A percentile compares a stretch with the other conserved stretches of the same genome.
These are phyloP conservation scores for Aspergillus spinulosporus DNA, from an alignment of 2,329 filamentous ascomycete species.

Conservation along the genomic window DNA sequence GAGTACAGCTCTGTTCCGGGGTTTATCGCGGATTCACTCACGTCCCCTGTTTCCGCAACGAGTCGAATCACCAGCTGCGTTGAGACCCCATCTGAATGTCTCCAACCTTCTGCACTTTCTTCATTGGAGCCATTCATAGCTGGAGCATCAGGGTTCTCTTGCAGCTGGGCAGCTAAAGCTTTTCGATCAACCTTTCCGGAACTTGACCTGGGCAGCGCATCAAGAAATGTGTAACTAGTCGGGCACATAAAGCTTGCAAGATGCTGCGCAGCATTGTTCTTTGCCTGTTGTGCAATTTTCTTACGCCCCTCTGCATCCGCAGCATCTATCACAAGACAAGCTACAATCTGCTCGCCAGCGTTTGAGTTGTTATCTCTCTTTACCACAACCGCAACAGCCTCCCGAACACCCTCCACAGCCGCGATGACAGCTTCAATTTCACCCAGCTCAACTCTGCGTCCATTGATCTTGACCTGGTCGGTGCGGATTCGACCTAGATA, in stretches of 20 bases:
- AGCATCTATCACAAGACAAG: constrained; percentile 25
- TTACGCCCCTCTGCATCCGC: constrained; percentile 4
- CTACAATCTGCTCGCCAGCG: constrained; percentile 27
- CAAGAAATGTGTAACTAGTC: constrained; percentile 25
- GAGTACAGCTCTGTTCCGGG: constrained; percentile 24
- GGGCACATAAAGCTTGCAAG: constrained; percentile 30
- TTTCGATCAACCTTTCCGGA: constrained; percentile 33
- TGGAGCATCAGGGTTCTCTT: neutral
- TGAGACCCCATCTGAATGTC: constrained; percentile 5
- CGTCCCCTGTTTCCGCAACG: constrained; percentile 20
- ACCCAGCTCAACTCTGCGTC: constrained; percentile 77
- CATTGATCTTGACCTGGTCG: constrained; percentile 82
- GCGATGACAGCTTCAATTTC: constrained; percentile 61
- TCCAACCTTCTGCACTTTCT: constrained; percentile 11
- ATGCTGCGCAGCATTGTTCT: constrained; percentile 16
- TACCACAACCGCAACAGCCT: constrained; percentile 27
- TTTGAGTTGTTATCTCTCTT: constrained; percentile 22
- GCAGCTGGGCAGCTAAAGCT: constrained; percentile 19
- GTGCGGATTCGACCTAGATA: constrained; percentile 76
- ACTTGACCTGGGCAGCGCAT: constrained; percentile 26
- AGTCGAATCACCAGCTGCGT: constrained; percentile 20
- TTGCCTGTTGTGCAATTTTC: constrained; percentile 18
- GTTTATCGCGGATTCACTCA: constrained; percentile 18
- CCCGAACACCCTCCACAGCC: constrained; percentile 21
- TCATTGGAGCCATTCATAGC: neutral